Conservation (phyloP, 371 early-diverging fungal species). For the Mortierella sp. region DNA sequence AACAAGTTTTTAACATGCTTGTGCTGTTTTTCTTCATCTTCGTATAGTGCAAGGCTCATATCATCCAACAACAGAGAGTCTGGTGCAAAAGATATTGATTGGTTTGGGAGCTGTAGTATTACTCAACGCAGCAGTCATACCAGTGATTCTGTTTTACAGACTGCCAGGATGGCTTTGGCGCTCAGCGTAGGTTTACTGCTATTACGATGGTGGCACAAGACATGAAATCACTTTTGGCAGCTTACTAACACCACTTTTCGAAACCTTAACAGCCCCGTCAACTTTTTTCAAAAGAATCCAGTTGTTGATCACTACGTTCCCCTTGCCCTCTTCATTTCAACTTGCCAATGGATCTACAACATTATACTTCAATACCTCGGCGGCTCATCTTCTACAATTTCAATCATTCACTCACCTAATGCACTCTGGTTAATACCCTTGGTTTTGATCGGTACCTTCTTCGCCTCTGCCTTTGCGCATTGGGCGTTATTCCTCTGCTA, state of each 20-base stretch:
- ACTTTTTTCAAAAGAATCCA: constrained; percentile 56
- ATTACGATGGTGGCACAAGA: neutral
- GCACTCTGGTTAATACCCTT: constrained; percentile 55
- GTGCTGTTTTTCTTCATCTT: neutral
- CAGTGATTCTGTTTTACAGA: constrained; percentile 42
- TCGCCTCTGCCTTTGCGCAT: constrained; percentile 50
- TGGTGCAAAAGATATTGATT: constrained; percentile 35
- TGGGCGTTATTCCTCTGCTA: constrained; percentile 55
- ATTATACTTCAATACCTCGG: constrained; percentile 50
- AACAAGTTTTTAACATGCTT: neutral
- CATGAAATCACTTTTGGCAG: neutral
- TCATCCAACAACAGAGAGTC: constrained; percentile 25
- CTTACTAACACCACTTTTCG: neutral
- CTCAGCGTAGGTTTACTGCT: constrained; percentile 44
- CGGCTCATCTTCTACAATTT: constrained; percentile 26
- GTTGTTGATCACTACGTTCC: constrained; percentile 56
- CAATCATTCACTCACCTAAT: constrained; percentile 42
- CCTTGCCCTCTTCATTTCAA: constrained; percentile 50
- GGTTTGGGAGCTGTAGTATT: constrained; percentile 36
- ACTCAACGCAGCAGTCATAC: constrained; percentile 34
- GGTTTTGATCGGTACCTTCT: constrained; percentile 52
- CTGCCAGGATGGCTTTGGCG: constrained; percentile 55
- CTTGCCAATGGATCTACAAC: constrained; percentile 58
- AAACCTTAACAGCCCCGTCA: constrained; percentile 33
- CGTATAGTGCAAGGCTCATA: constrained; percentile 31